Percentiles rank a stretch among this genome's conserved stretches.
These are phyloP conservation scores for Gynandropsis gynandra DNA, from an alignment of 345 rosid species.

Conservation along the genomic window DNA sequence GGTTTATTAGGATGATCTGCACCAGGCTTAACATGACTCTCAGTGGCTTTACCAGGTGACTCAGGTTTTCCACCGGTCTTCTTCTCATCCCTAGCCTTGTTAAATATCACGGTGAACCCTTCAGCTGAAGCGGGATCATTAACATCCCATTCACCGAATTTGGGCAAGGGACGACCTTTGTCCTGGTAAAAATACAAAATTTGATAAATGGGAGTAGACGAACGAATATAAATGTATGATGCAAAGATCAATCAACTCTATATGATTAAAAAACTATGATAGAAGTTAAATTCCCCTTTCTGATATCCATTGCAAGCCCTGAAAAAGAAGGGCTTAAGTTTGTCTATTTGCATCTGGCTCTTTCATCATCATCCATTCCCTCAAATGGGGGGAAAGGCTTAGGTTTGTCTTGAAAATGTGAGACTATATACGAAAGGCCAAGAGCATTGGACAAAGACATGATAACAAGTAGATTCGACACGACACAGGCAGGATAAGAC, in stretches of 20 bases:
- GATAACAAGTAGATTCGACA: background rate
- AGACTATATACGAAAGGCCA: background rate
- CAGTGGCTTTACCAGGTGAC: constrained; percentile 52
- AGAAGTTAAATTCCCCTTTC: no score
- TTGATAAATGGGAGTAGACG: constrained; percentile 1
- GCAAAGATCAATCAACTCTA: constrained; percentile 1
- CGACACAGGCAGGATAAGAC: background rate
- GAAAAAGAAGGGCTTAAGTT: background rate
- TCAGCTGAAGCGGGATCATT: constrained; percentile 98
- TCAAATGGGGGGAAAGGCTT: no score
- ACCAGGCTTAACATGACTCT: constrained; percentile 44
- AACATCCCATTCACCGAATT: constrained; percentile 98
- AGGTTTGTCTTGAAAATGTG: no score
- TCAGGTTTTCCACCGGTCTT: constrained; percentile 70
- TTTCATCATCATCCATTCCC: background rate
- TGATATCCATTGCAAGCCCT: background rate
- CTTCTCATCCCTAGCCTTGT: constrained; percentile 94
- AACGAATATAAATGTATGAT: background rate
- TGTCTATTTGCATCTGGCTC: background rate
- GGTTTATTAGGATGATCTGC: constrained; percentile 60
- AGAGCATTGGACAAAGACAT: no score
- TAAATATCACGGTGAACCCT: constrained; percentile 90
- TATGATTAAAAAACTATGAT: no score
- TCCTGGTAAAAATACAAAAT: constrained; percentile 41
- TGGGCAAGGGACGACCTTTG: constrained; percentile 75